A percentile compares a stretch with the other conserved stretches of the same genome.
Evolutionary conservation across 2,329 filamentous ascomycete species (phyloP).

Genomic region (Phyllosticta ampelicida): DNA sequence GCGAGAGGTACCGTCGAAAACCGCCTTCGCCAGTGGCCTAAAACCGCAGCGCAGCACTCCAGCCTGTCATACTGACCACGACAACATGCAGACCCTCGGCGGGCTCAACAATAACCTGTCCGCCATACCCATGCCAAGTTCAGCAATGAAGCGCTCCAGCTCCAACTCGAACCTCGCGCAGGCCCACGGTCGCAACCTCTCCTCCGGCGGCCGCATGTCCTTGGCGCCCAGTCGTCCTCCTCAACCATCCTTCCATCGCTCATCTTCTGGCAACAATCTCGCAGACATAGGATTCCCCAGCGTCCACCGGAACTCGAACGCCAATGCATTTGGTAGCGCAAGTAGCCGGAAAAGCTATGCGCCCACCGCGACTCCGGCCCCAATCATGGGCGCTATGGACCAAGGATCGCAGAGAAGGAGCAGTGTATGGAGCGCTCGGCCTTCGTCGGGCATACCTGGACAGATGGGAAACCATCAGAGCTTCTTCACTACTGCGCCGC

Average conservation of each 20-base stretch:
- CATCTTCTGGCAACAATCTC: slow-evolving; percentile 72
- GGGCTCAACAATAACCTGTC: slow-evolving; percentile 67
- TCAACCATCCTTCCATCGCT: slow-evolving; percentile 77
- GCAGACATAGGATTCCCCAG: slow-evolving; percentile 73
- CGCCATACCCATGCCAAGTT: slow-evolving; percentile 79
- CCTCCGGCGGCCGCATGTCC: slow-evolving; percentile 74
- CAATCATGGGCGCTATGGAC: slow-evolving; percentile 34
- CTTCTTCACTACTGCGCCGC: slow-evolving; percentile 84
- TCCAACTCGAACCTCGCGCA: slow-evolving; percentile 53
- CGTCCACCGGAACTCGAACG: slow-evolving; percentile 72
- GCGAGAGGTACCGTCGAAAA: slow-evolving; percentile 61
- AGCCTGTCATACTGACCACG: slow-evolving; percentile 9
- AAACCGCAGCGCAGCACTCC: slow-evolving; percentile 7
- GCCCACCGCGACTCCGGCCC: slow-evolving; percentile 40
- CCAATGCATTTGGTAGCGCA: slow-evolving; percentile 46
- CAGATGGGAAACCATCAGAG: slow-evolving; percentile 67
- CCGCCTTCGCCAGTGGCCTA: slow-evolving; percentile 6
- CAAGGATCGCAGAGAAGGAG: slow-evolving; percentile 58
- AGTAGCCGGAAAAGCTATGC: slow-evolving; percentile 61
- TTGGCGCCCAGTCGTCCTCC: slow-evolving; percentile 69
- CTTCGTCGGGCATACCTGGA: slow-evolving; percentile 53
- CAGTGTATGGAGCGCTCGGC: slow-evolving; percentile 49
- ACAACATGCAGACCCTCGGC: slow-evolving; percentile 60
- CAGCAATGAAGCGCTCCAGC: slow-evolving; percentile 86
- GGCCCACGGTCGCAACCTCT: slow-evolving; percentile 62